These are phyloP conservation scores for Salvia rosmarinus DNA, from an alignment of 257 asterid genomes.

Conservation along the genomic window DNA sequence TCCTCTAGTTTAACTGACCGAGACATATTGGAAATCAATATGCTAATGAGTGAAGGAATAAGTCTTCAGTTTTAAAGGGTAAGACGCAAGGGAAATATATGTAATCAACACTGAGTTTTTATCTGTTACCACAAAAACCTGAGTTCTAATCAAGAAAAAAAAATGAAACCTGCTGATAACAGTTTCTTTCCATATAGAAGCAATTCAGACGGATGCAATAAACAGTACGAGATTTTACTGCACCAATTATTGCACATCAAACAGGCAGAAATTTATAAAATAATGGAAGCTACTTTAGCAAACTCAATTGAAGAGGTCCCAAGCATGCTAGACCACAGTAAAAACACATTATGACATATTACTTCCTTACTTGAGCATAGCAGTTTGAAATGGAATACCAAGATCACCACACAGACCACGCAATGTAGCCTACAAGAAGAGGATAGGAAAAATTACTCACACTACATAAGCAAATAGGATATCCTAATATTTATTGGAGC, in stretches of 20 bases:
- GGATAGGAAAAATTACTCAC: slow-evolving; percentile 24
- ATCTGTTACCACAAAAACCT: background rate
- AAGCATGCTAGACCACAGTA: background rate
- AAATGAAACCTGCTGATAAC: background rate
- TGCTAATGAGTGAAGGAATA: background rate
- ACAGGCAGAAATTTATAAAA: slow-evolving; percentile 4
- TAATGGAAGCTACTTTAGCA: background rate
- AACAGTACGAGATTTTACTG: background rate
- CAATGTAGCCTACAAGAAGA: slow-evolving; percentile 58
- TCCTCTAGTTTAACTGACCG: background rate
- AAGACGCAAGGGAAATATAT: background rate
- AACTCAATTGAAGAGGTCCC: slow-evolving; percentile 9
- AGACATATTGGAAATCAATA: slow-evolving; percentile 5
- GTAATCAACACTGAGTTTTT: background rate
- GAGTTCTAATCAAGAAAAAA: no score
- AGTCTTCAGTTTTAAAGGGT: background rate
- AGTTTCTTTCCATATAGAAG: background rate
- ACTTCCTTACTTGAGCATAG: slow-evolving; percentile 83
- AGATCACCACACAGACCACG: slow-evolving; percentile 78
- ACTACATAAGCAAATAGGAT: slow-evolving; percentile 16
- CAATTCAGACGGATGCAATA: slow-evolving; percentile 3
- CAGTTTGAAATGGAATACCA: slow-evolving; percentile 74
- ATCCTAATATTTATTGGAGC: slow-evolving; percentile 7
- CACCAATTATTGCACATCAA: background rate
- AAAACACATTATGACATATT: slow-evolving; percentile 5